Evolutionary conservation across 148 eudicot species (phyloP).

Genomic region (Cornus suecica): DNA sequence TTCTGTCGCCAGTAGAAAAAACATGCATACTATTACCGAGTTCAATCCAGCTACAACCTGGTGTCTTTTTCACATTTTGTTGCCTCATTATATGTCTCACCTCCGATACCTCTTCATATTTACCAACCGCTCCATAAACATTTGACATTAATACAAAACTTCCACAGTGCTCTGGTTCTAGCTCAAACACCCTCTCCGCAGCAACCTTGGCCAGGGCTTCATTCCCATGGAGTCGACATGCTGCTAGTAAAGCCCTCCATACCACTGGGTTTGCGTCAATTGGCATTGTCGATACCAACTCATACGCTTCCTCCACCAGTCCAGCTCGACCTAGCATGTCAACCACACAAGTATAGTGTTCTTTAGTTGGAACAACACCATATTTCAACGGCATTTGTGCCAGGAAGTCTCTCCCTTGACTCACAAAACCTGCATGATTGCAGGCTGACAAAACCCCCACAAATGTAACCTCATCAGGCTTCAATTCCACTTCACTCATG

Average conservation of each 20-base stretch:
- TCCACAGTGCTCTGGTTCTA: constrained; percentile 72
- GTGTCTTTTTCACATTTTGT: constrained; percentile 53
- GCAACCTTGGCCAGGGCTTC: constrained; percentile 57
- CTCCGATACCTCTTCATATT: constrained; percentile 61
- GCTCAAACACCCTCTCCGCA: constrained; percentile 40
- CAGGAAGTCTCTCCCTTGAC: constrained; percentile 48
- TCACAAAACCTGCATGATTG: constrained; percentile 60
- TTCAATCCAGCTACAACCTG: constrained; percentile 78
- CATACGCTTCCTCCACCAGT: constrained; percentile 55
- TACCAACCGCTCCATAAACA: constrained; percentile 58
- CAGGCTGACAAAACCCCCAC: constrained; percentile 69
- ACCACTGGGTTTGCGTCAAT: constrained; percentile 54
- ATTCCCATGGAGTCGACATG: constrained; percentile 59
- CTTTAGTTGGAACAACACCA: constrained; percentile 50
- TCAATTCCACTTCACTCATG: constrained; percentile 43
- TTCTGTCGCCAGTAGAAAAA: constrained; percentile 40
- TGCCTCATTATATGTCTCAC: constrained; percentile 58
- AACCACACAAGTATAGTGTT: constrained; percentile 71
- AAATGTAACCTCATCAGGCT: constrained; percentile 58
- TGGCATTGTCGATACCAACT: constrained; percentile 50
- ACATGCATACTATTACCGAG: constrained; percentile 39
- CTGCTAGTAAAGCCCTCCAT: constrained; percentile 72
- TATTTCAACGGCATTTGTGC: constrained; percentile 48
- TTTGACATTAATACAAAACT: constrained; percentile 73
- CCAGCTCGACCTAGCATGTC: constrained; percentile 90